These are phyloP conservation scores for Platanus orientalis DNA, from an alignment of 164 flowering plant species.

Conservation along the genomic window DNA sequence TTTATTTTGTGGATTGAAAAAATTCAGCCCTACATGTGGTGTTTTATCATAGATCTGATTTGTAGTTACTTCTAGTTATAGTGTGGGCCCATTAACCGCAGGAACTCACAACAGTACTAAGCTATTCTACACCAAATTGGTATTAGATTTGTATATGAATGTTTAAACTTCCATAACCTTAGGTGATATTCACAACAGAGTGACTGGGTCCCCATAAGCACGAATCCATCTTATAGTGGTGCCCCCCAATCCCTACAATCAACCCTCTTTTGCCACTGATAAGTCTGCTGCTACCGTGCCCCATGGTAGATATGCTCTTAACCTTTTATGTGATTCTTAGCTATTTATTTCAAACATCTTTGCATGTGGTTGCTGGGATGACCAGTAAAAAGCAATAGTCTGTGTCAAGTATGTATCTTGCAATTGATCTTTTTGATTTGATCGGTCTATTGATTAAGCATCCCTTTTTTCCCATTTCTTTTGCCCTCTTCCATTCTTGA, in stretches of 20 bases:
- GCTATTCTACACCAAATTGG: no score
- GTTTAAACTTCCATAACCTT: not conserved
- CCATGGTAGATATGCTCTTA: not conserved
- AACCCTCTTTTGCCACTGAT: not conserved
- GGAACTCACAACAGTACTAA: no score
- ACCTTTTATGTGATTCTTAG: not conserved
- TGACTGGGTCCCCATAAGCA: not conserved
- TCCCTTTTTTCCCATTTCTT: no score
- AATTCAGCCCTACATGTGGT: no score
- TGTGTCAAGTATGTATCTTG: no score
- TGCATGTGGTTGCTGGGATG: conserved; percentile 4
- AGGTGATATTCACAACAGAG: not conserved
- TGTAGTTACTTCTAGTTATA: no score
- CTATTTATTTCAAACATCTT: not conserved
- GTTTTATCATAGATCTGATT: no score
- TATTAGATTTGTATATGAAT: not conserved
- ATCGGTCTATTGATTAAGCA: not conserved
- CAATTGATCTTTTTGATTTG: not conserved
- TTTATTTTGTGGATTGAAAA: no score
- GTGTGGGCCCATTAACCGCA: no score
- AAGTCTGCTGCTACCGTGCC: not conserved
- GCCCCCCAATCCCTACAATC: not conserved
- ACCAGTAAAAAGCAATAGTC: not conserved
- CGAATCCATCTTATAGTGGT: no score
- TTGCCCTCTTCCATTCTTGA: not conserved